Evolutionary conservation across 1,284 basidiomycete species (phyloP).

Genomic region (Malassezia sympodialis): DNA sequence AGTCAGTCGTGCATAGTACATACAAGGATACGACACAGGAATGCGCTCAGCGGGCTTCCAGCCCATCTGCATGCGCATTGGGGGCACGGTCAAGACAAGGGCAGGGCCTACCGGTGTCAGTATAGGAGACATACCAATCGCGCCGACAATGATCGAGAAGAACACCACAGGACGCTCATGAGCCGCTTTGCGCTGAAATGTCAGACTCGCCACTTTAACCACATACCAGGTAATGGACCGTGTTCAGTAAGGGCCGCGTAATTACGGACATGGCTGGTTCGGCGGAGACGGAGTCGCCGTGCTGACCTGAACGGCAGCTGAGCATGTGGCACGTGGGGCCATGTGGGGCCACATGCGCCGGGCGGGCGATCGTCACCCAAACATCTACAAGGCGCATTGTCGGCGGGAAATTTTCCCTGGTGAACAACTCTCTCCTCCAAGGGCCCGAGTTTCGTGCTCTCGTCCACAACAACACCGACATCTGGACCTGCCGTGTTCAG

Average conservation of each 20-base stretch:
- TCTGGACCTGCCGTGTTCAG: not conserved
- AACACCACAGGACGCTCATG: constrained; percentile 89
- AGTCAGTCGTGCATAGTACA: constrained; percentile 48
- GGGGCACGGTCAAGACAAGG: constrained; percentile 65
- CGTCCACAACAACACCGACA: not conserved
- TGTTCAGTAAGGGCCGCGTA: constrained; percentile 34
- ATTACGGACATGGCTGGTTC: constrained; percentile 21
- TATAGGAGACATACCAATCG: constrained; percentile 31
- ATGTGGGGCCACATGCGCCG: constrained; percentile 1
- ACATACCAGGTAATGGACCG: constrained; percentile 41
- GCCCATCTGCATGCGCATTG: constrained; percentile 63
- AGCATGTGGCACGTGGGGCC: constrained; percentile 3
- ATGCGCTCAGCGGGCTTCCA: constrained; percentile 64
- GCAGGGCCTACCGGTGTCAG: constrained; percentile 56
- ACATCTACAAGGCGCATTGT: not conserved
- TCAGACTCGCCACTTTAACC: not conserved
- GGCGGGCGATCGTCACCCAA: not conserved
- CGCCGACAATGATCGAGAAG: constrained; percentile 69
- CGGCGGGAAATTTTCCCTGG: not conserved
- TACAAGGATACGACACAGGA: constrained; percentile 76
- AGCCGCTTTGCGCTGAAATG: constrained; percentile 61
- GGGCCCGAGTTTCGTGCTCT: not conserved
- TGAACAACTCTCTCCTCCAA: not conserved
- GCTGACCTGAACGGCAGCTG: not conserved
- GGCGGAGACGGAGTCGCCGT: constrained; percentile 2